Evolutionary conservation across 345 rosid genomes (phyloP).

Genomic region (Cardiospermum halicacabum): DNA sequence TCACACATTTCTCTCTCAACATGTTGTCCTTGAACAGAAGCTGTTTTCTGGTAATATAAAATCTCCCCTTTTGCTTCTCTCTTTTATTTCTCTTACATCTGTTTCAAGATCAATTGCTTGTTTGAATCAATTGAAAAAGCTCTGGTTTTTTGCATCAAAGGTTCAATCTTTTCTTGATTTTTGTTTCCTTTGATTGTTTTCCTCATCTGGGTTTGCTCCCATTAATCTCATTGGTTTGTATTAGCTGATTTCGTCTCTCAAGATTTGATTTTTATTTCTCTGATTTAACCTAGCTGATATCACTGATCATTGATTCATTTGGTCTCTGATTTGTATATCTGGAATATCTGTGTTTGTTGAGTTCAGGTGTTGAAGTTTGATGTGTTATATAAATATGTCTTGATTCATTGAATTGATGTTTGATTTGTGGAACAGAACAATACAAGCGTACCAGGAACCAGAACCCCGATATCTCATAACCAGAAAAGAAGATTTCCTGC

Average conservation of each 20-base stretch:
- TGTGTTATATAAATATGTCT: neutral
- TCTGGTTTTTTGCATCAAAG: neutral
- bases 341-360: neutral
- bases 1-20: constrained; percentile 25
- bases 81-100: neutral
- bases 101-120: constrained; percentile 1
- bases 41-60: constrained; percentile 42
- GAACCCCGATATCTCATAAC: constrained; percentile 34
- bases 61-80: constrained; percentile 6
- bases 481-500: constrained; percentile 34
- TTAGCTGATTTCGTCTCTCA: neutral
- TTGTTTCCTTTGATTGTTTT: neutral
- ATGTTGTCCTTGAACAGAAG: constrained; percentile 48
- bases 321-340: neutral
- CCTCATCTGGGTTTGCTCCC: neutral
- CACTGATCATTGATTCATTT: neutral
- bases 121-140: neutral
- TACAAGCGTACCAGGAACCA: constrained; percentile 34
- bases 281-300: neutral
- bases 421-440: constrained; percentile 34
- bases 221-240: neutral
- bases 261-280: neutral
- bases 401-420: neutral
- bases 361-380: neutral
- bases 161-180: neutral